Percentiles rank a stretch among this genome's conserved stretches.
phyloP scores from a whole-genome alignment of 2,329 filamentous ascomycete species.

The Calonectria crousiana region DNA sequence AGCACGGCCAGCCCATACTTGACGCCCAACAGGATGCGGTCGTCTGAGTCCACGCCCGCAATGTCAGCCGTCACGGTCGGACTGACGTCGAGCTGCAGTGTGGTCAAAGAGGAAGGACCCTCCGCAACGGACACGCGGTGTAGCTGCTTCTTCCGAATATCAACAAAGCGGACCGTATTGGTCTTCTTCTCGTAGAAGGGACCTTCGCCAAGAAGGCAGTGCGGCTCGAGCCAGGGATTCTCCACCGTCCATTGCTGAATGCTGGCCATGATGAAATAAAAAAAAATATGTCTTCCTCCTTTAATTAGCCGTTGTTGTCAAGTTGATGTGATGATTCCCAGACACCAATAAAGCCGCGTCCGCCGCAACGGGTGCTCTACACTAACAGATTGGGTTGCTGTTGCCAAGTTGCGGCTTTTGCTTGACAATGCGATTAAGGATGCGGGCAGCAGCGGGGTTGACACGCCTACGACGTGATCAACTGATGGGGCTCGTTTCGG shows the following conservation, averaged over 20 bases:
- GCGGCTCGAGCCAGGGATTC: constrained; percentile 68
- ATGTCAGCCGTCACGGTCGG: constrained; percentile 84
- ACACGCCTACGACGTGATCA: neutral
- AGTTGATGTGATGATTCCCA: neutral
- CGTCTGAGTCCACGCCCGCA: constrained; percentile 68
- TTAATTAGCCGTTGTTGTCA: neutral
- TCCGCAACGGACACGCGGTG: constrained; percentile 76
- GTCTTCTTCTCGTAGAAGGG: constrained; percentile 78
- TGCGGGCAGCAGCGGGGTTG: constrained; percentile 19
- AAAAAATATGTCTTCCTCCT: neutral
- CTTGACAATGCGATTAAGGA: neutral
- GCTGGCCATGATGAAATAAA: constrained; percentile 51
- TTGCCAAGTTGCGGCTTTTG: constrained; percentile 8
- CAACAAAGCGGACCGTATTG: constrained; percentile 80
- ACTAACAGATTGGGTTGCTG: neutral
- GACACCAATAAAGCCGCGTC: neutral
- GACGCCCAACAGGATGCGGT: constrained; percentile 81
- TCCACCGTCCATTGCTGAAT: constrained; percentile 64
- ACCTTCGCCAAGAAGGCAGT: constrained; percentile 78
- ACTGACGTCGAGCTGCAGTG: constrained; percentile 66
- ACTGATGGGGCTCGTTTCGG: constrained; percentile 16
- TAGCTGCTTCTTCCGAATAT: constrained; percentile 83
- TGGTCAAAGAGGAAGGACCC: constrained; percentile 73
- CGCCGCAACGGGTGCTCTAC: neutral
- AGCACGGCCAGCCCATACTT: constrained; percentile 87